Conservation (phyloP, 768 basidiomycete species). For the Cystofilobasidium macerans region DNA sequence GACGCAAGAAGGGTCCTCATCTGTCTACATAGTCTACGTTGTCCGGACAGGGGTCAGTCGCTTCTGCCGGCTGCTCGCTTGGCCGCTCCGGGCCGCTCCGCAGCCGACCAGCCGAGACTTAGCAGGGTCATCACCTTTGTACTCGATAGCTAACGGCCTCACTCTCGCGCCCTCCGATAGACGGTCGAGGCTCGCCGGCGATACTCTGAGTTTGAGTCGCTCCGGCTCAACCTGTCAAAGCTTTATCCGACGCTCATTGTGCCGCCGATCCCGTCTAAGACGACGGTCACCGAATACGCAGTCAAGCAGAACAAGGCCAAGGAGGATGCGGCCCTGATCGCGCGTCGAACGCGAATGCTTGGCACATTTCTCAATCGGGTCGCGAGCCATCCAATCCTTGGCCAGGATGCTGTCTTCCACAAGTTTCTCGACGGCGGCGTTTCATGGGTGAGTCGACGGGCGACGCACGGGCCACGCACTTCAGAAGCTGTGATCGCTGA, state of each 20-base stretch:
- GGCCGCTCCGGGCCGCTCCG: conserved; percentile 12
- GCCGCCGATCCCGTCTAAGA: conserved; percentile 94
- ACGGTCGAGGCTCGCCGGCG: conserved; percentile 70
- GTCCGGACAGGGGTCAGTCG: conserved; percentile 67
- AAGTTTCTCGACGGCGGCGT: conserved; percentile 91
- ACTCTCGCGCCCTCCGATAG: conserved; percentile 41
- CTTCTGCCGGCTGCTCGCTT: neutral
- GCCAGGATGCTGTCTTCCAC: conserved; percentile 91
- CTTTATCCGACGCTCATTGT: conserved; percentile 94
- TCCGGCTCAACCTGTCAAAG: conserved; percentile 67
- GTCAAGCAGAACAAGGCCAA: conserved; percentile 94
- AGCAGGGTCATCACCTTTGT: too few species aligned
- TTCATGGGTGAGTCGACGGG: conserved; percentile 53
- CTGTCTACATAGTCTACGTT: conserved; percentile 88
- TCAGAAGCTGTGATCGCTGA: too few species aligned
- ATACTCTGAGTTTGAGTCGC: conserved; percentile 94
- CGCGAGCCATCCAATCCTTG: conserved; percentile 82
- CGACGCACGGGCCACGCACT: neutral
- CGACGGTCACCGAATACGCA: conserved; percentile 89
- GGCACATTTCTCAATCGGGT: conserved; percentile 89
- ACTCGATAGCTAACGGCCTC: too few species aligned
- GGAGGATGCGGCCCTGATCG: conserved; percentile 85
- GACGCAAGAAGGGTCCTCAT: conserved; percentile 74
- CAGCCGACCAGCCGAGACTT: neutral
- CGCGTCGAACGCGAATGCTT: conserved; percentile 82